These are phyloP conservation scores for Pseudopyrenochaeta lycopersici DNA, from an alignment of 2,329 filamentous ascomycete species.

Conservation along the genomic window DNA sequence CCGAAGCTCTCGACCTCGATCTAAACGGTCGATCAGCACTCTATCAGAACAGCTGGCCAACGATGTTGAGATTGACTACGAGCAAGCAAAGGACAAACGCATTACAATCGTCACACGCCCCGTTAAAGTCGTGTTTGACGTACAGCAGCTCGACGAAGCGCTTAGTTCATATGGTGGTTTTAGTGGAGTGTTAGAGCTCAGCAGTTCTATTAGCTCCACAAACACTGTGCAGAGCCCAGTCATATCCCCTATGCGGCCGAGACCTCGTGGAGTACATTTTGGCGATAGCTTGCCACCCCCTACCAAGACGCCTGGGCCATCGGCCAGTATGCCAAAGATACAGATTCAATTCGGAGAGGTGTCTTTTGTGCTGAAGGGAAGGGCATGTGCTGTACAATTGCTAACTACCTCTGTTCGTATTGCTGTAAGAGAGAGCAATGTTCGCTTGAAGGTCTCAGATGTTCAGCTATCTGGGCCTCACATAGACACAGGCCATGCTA, in stretches of 20 bases:
- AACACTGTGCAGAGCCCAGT: constrained; percentile 59
- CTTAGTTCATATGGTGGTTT: constrained; percentile 90
- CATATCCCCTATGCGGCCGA: constrained; percentile 37
- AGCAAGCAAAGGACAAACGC: constrained; percentile 40
- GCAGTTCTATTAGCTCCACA: constrained; percentile 81
- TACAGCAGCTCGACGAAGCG: constrained; percentile 84
- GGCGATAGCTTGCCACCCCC: constrained; percentile 54
- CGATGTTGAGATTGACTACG: constrained; percentile 45
- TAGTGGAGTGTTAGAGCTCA: constrained; percentile 88
- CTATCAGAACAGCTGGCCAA: constrained; percentile 34
- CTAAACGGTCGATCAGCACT: constrained; percentile 31
- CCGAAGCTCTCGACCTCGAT: constrained; percentile 42
- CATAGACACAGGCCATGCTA: constrained; percentile 60
- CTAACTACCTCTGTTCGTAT: constrained; percentile 85
- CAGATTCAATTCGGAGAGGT: constrained; percentile 81
- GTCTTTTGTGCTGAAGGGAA: constrained; percentile 78
- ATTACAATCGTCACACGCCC: constrained; percentile 79
- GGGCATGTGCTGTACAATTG: constrained; percentile 75
- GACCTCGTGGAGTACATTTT: constrained; percentile 65
- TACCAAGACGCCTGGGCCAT: constrained; percentile 17
- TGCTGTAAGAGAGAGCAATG: constrained; percentile 75
- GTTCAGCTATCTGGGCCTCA: constrained; percentile 79
- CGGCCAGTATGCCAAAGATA: constrained; percentile 64
- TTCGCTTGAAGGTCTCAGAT: constrained; percentile 78
- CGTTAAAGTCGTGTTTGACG: constrained; percentile 76